Conservation (phyloP, 345 rosid species). For the Corchorus capsularis region DNA sequence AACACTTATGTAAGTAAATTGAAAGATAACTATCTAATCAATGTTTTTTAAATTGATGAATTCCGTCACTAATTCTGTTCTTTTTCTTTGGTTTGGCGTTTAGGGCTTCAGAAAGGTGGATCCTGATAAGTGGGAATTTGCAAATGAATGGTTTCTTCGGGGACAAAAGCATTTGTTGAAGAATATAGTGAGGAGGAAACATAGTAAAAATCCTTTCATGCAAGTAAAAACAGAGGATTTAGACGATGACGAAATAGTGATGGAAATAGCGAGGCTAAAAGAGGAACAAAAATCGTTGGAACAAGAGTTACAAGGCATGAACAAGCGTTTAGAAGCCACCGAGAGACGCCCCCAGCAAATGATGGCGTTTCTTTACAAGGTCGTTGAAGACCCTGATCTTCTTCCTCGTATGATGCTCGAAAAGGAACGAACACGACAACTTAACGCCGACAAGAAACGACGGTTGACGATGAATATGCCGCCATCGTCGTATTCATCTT, state of each 20-base stretch:
- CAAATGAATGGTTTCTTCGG: slow-evolving; percentile 81
- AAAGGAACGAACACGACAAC: slow-evolving; percentile 42
- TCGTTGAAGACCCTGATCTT: slow-evolving; percentile 79
- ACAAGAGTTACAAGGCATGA: slow-evolving; percentile 67
- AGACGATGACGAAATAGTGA: slow-evolving; percentile 63
- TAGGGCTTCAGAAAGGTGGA: slow-evolving; percentile 95
- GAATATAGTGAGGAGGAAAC: slow-evolving; percentile 77
- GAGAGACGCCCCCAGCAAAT: slow-evolving; percentile 90
- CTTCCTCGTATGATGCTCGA: slow-evolving; percentile 68
- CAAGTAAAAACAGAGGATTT: slow-evolving; percentile 35
- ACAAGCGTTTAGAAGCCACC: slow-evolving; percentile 65
- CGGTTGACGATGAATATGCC: slow-evolving; percentile 38
- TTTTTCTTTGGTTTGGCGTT: not conserved
- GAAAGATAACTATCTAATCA: not conserved
- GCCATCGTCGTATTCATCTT: slow-evolving; percentile 31
- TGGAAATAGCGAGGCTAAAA: slow-evolving; percentile 76
- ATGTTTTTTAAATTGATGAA: not conserved
- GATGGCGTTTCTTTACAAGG: slow-evolving; percentile 83
- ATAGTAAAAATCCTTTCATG: slow-evolving; percentile 42
- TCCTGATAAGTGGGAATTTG: slow-evolving; percentile 94
- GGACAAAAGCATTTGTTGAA: slow-evolving; percentile 78
- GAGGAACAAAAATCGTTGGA: slow-evolving; percentile 69
- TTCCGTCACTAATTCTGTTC: not conserved
- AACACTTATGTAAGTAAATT: slow-evolving; percentile 73
- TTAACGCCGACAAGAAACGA: slow-evolving; percentile 47